These are phyloP conservation scores for Quercus mongolica DNA, from an alignment of 306 rosid genomes.

Conservation along the genomic window DNA sequence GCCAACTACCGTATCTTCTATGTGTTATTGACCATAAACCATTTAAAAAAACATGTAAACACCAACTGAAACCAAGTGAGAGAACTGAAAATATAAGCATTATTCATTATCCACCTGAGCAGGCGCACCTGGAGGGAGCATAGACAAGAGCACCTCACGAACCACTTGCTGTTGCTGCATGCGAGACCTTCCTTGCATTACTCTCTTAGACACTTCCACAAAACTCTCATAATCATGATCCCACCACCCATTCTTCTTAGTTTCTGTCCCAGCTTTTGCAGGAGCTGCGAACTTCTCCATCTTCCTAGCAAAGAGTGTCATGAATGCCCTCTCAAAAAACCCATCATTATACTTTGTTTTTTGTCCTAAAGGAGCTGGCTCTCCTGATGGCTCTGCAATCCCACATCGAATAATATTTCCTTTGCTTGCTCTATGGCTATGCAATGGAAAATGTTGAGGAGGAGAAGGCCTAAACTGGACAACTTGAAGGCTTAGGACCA, in stretches of 20 bases:
- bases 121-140: slow-evolving; percentile 99
- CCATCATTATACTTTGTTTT: slow-evolving; percentile 78
- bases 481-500: slow-evolving; percentile 35
- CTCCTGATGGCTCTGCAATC: slow-evolving; percentile 75
- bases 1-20: not conserved
- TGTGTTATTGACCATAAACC: not conserved
- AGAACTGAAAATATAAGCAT: not conserved
- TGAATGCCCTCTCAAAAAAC: slow-evolving; percentile 67
- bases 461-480: slow-evolving; percentile 13
- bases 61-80: not conserved
- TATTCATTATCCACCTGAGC: slow-evolving; percentile 60
- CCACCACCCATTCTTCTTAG: slow-evolving; percentile 31
- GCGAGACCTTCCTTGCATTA: slow-evolving; percentile 82
- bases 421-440: slow-evolving; percentile 1
- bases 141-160: slow-evolving; percentile 80
- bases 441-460: slow-evolving; percentile 1
- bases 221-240: slow-evolving; percentile 70
- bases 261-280: not conserved
- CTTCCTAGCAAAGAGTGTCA: slow-evolving; percentile 74
- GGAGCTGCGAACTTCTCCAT: slow-evolving; percentile 58
- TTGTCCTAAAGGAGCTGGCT: slow-evolving; percentile 81
- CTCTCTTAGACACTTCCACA: slow-evolving; percentile 79
- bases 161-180: slow-evolving; percentile 81
- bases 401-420: slow-evolving; percentile 39
- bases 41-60: not conserved